Percentiles rank a stretch among this genome's conserved stretches.
Conservation (phyloP, 192 early-diverging fungal species). For the Lobosporangium transversale region DNA sequence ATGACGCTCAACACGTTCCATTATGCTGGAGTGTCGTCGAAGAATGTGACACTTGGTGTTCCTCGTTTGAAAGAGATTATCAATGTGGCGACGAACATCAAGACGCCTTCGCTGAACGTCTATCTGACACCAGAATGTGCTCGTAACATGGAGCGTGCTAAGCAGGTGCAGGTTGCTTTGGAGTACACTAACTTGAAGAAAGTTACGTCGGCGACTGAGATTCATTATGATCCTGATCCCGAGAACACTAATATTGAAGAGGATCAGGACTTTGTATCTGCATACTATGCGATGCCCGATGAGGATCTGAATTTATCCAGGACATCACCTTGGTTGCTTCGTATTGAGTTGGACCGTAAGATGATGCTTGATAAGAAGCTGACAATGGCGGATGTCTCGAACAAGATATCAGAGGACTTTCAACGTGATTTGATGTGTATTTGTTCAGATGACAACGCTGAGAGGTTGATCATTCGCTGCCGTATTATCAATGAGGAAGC, state of each 20-base stretch:
- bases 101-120: constrained; percentile 88
- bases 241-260: constrained; percentile 82
- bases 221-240: constrained; percentile 96
- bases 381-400: constrained; percentile 84
- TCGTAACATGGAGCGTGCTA: constrained; percentile 81
- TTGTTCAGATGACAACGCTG: constrained; percentile 90
- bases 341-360: constrained; percentile 79
- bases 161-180: constrained; percentile 86
- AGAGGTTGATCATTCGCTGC: constrained; percentile 87
- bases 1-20: constrained; percentile 99
- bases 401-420: constrained; percentile 84
- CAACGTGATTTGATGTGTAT: constrained; percentile 82
- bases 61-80: constrained; percentile 99
- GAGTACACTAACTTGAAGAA: constrained; percentile 93
- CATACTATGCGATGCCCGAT: constrained; percentile 85
- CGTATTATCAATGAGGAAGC: constrained; percentile 80
- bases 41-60: constrained; percentile 97
- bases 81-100: constrained; percentile 97
- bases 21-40: constrained; percentile 96
- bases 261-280: constrained; percentile 89
- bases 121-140: constrained; percentile 77
- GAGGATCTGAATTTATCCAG: constrained; percentile 68
- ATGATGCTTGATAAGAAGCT: constrained; percentile 92
- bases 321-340: constrained; percentile 81
- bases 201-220: constrained; percentile 88